These are phyloP conservation scores for Stephanodiscus minutulus DNA, from an alignment of 108 stramenopile genomes.

Conservation along the genomic window DNA sequence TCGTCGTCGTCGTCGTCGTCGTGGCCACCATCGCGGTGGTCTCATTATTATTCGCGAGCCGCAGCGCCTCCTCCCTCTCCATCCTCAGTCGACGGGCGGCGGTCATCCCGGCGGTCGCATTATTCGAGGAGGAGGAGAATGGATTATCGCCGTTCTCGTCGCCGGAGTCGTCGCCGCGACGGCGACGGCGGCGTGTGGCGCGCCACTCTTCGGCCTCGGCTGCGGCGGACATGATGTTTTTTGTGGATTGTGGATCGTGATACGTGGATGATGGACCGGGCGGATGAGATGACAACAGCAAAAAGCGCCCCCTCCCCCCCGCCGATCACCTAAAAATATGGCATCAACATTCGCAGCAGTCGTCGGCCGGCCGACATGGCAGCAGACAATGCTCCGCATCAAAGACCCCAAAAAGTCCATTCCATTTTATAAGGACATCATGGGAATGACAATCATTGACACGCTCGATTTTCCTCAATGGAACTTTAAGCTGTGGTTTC, in stretches of 20 bases:
- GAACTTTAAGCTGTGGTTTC: constrained; percentile 77
- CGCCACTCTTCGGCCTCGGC: constrained; percentile 40
- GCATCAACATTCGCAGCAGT: constrained; percentile 27
- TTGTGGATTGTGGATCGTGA: too few species aligned
- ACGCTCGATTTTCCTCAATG: constrained; percentile 82
- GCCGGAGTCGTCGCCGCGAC: constrained; percentile 3
- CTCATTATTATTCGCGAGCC: constrained; percentile 21
- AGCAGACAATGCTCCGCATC: constrained; percentile 89
- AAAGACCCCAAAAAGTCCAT: constrained; percentile 72
- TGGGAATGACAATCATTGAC: constrained; percentile 85
- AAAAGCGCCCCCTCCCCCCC: too few species aligned
- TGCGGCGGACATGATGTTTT: too few species aligned
- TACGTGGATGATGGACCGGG: too few species aligned
- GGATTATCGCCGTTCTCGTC: constrained; percentile 40
- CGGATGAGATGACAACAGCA: too few species aligned
- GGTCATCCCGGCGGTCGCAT: constrained; percentile 26
- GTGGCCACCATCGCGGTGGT: constrained; percentile 8
- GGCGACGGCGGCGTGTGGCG: constrained; percentile 46
- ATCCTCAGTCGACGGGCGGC: constrained; percentile 56
- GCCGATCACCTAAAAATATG: too few species aligned
- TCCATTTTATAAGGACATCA: constrained; percentile 66
- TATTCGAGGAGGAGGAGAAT: background rate
- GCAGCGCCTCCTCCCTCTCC: constrained; percentile 55
- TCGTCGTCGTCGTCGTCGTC: constrained; percentile 27
- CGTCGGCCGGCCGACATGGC: constrained; percentile 88